These are phyloP conservation scores for Gloeophyllum trabeum DNA, from an alignment of 768 basidiomycete genomes.

Conservation along the genomic window DNA sequence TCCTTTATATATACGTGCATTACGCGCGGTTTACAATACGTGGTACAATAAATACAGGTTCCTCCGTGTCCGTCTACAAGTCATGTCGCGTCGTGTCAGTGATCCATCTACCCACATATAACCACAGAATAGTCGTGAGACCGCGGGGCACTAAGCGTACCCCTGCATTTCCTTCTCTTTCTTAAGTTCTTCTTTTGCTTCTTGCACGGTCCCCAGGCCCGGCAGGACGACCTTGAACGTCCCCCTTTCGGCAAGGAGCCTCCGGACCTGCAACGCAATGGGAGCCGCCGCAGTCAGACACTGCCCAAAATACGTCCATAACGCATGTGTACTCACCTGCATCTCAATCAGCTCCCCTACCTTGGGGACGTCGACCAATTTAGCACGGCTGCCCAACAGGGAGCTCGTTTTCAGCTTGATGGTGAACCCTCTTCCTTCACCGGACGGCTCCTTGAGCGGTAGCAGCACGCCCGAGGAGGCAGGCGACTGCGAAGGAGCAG, in stretches of 20 bases:
- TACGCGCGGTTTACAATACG: no score
- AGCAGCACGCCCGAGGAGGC: no score
- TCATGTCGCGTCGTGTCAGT: no score
- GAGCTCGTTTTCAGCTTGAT: slow-evolving; percentile 84
- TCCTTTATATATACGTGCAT: no score
- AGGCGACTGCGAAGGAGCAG: neutral
- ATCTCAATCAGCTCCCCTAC: slow-evolving; percentile 88
- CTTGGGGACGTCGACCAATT: slow-evolving; percentile 95
- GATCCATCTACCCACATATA: no score
- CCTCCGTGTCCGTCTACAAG: no score
- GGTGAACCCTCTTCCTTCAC: slow-evolving; percentile 69
- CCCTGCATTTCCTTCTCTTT: slow-evolving; percentile 23
- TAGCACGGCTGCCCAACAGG: slow-evolving; percentile 92
- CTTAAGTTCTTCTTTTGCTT: slow-evolving; percentile 14
- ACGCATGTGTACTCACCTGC: slow-evolving; percentile 51
- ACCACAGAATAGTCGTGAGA: no score
- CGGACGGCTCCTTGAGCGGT: no score
- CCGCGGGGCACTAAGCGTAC: no score
- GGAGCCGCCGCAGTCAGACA: no score
- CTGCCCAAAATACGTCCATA: no score
- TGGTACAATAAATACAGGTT: no score
- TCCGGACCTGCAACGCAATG: slow-evolving; percentile 16
- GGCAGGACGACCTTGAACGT: slow-evolving; percentile 64
- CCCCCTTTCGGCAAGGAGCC: slow-evolving; percentile 24
- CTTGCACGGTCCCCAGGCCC: slow-evolving; percentile 33